Evolutionary conservation across 768 basidiomycete genomes (phyloP).

Genomic region (Rhodotorula sphaerocarpa): DNA sequence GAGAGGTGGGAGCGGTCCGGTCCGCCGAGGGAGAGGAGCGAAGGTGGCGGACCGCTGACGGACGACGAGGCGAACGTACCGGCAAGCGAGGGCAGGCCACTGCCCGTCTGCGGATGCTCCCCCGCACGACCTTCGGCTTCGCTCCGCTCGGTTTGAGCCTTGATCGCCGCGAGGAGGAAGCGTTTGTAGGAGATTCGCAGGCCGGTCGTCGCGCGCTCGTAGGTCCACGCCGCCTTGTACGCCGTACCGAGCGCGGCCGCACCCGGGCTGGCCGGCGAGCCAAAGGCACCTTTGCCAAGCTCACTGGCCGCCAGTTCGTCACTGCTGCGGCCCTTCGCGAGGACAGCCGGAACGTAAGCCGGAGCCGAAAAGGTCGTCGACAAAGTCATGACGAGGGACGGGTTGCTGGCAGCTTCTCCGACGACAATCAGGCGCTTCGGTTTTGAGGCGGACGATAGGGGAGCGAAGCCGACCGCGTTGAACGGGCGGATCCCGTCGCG

Average conservation of each 20-base stretch:
- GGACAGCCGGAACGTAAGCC: not conserved
- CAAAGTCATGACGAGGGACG: constrained; percentile 14
- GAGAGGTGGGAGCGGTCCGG: not conserved
- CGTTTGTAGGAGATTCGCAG: not conserved
- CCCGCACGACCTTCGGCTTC: not conserved
- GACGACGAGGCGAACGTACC: not conserved
- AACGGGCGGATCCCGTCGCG: not conserved
- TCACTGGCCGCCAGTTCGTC: too few relatives aligned
- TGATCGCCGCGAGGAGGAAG: not conserved
- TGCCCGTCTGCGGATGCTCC: not conserved
- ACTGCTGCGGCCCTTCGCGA: too few relatives aligned
- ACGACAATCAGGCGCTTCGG: constrained; percentile 22
- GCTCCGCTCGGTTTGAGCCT: not conserved
- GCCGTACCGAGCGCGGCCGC: constrained; percentile 14
- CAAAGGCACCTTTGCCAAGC: not conserved
- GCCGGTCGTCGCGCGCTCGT: not conserved
- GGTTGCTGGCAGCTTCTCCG: constrained; percentile 14
- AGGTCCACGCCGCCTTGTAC: constrained; percentile 30
- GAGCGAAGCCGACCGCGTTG: constrained; percentile 11
- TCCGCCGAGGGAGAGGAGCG: not conserved
- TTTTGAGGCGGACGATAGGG: not conserved
- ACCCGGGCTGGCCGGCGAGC: not conserved
- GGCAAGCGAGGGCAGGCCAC: not conserved
- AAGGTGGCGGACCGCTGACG: not conserved
- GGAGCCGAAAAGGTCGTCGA: constrained; percentile 2